Base-by-base conservation (phyloP, 2,329 filamentous ascomycete species). In the Sclerotinia trifoliorum region DNA sequence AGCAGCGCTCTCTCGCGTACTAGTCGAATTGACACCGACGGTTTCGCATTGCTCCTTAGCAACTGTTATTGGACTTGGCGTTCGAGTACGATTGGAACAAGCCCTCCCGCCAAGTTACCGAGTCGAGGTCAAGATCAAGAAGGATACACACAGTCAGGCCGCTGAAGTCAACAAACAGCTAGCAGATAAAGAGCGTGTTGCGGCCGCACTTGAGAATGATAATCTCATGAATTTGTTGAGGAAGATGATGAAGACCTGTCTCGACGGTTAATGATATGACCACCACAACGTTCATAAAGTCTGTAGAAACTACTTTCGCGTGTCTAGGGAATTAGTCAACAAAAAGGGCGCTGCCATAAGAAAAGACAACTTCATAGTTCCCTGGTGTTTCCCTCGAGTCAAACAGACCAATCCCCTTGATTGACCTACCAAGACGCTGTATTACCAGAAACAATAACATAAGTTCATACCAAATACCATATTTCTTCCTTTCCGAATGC, bases 141-240 rank as follows among this genome's bases (percentile, higher is more conserved):
- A 96, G 80, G 94, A 94, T 71, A 95, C 93, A n/a, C 95, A 98
- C 79, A 92, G 88, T 72, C 96, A 96, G 70, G 94, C 93, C 57
- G 93, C 97, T 71, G 93, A 97, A 78, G 93, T 97, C 65, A 97
- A 96, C 81, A 97, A 97, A 83, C 95, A 99, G 80, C 82, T 99
- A 55, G 92, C 89, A 46, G 95, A 99, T 81, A 99, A 98, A 83
- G 95, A 99, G 81, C 85, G 95, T 70, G 95, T 99, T 56, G 94
- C 94, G 1, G 95, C 95, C 13, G 95, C 95, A 8, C 82, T 97
- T 74, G 95, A 98, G 80, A 99, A 99, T 78, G 91, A 92, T 68
- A 96, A 92, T 1, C 82, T 99, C 70, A 93, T 92, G 83, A 89
- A 89, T 52, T 92, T 97, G 44, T 84, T 99, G 71, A 88, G 92